Base-by-base conservation (phyloP, 768 basidiomycete genomes). In the Cubamyces lactineus region DNA sequence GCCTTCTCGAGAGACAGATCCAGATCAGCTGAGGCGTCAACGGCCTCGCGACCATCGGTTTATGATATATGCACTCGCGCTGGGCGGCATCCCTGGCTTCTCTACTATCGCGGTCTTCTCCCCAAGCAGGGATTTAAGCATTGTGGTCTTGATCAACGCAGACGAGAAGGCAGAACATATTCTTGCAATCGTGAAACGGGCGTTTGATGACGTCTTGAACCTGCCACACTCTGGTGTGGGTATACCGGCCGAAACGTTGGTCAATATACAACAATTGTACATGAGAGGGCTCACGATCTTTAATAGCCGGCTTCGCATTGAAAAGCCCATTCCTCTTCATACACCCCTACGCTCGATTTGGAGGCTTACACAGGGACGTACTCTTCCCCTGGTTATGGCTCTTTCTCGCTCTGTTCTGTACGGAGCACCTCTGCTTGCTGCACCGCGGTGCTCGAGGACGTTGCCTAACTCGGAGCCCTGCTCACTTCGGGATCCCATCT, bases 331-430 rank as follows among this genome's bases (percentile, higher is more conserved):
- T 19, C 28, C 15, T n/a, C 24, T 2, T 9, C 23, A 9, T 11
- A 26, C 1, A 13, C 58, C 1, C 53, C 30, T 2, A 46, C 53
- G 2, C 48, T 66, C 3, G 40, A 51, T 23, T 54, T 77, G n/a
- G 68, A 72, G 1, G 66, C 61, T 0, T 73, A 77, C 45, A 59
- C 74, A 6, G 79, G 81, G 12, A 75, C 73, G 0, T 82, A 80
- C 63, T 11, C 50, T 2, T 69, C 76, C 53, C 66, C 73, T 1
- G 78, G 78, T 12, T 81, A 82, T 40, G 76, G 75, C 42, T 53
- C 70, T 2, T 58, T 80, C 47, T 73, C 72, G 2, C 70, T 82
- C 17, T 82, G 80, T 53, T 64, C 72, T 41, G 65, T 73, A 0
- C 46, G 58, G 8, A 66, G 69, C 59, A 38, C 46, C 8, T 73